phyloP scores from a whole-genome alignment of 2,329 filamentous ascomycete genomes.

The Pseudogymnoascus sp. region DNA sequence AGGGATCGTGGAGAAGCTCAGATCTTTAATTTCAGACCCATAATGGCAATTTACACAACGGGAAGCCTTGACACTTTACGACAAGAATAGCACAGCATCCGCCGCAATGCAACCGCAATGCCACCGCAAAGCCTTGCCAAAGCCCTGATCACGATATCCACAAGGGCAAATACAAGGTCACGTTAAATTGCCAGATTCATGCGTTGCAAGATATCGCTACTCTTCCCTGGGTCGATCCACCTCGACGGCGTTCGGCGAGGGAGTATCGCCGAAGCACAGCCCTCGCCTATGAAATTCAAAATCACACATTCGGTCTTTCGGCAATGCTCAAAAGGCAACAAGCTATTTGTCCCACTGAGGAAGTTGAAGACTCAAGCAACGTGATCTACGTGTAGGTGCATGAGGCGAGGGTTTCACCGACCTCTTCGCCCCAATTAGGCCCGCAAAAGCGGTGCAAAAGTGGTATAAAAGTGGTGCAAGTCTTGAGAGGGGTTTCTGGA shows the following conservation, averaged over 20 bases:
- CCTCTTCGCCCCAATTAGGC: background rate
- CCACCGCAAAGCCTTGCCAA: background rate
- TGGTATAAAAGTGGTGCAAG: background rate
- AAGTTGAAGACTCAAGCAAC: background rate
- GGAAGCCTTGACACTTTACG: conserved; percentile 1
- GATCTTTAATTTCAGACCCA: background rate
- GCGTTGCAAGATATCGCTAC: background rate
- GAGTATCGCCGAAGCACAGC: conserved; percentile 1
- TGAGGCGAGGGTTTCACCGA: background rate
- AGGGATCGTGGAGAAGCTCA: background rate
- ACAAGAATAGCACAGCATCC: conserved; percentile 2
- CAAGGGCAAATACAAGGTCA: background rate
- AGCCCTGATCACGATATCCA: background rate
- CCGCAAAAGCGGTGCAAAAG: background rate
- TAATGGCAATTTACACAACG: background rate
- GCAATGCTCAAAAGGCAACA: background rate
- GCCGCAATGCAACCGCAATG: background rate
- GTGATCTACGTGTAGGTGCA: background rate
- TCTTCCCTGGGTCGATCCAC: background rate
- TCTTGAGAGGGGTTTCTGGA: background rate
- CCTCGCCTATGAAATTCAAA: conserved; percentile 3
- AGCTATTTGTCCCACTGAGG: background rate
- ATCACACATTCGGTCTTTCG: background rate
- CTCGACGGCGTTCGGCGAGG: background rate
- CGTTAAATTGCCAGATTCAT: conserved; percentile 5